Percentiles rank a stretch among this genome's conserved stretches.
phyloP scores from a whole-genome alignment of 2,329 filamentous ascomycete genomes.

The Neoascochyta sp. region DNA sequence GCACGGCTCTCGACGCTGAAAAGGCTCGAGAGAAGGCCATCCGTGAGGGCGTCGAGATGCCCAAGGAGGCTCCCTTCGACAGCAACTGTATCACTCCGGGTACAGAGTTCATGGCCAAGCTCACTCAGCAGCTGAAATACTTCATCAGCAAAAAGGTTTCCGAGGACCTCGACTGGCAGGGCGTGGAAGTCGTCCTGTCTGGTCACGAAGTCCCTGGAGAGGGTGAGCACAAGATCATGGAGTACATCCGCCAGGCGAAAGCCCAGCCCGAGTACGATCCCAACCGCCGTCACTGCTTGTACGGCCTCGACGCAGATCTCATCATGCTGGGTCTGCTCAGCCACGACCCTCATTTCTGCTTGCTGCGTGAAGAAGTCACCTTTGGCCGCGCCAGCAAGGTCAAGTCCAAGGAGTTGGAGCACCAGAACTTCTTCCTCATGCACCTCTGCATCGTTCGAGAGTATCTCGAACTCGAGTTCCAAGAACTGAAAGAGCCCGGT shows the following conservation, averaged over 20 bases:
- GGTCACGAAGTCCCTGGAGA: conserved; percentile 97
- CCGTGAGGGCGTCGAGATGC: conserved; percentile 82
- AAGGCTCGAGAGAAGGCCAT: conserved; percentile 89
- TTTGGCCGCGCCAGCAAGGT: conserved; percentile 84
- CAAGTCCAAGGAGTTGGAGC: conserved; percentile 94
- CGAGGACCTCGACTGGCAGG: conserved; percentile 96
- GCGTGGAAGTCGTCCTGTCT: conserved; percentile 90
- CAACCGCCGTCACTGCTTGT: conserved; percentile 93
- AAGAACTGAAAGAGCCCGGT: conserved; percentile 76
- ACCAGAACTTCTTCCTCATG: conserved; percentile 97
- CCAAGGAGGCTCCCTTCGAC: conserved; percentile 93
- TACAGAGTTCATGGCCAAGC: conserved; percentile 96
- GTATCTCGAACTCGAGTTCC: conserved; percentile 94
- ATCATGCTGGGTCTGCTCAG: conserved; percentile 98
- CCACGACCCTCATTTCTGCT: conserved; percentile 96
- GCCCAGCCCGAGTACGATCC: conserved; percentile 88
- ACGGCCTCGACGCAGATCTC: conserved; percentile 93
- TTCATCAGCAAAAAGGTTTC: conserved; percentile 99
- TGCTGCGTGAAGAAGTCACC: conserved; percentile 94
- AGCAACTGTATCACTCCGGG: conserved; percentile 98
- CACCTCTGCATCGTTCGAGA: conserved; percentile 97
- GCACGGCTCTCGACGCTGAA: conserved; percentile 89
- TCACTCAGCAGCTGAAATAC: conserved; percentile 91
- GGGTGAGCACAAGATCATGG: conserved; percentile 99
- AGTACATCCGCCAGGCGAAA: conserved; percentile 97